These are phyloP conservation scores for Xanthoconium stramineum DNA, from an alignment of 768 basidiomycete genomes.

Conservation along the genomic window DNA sequence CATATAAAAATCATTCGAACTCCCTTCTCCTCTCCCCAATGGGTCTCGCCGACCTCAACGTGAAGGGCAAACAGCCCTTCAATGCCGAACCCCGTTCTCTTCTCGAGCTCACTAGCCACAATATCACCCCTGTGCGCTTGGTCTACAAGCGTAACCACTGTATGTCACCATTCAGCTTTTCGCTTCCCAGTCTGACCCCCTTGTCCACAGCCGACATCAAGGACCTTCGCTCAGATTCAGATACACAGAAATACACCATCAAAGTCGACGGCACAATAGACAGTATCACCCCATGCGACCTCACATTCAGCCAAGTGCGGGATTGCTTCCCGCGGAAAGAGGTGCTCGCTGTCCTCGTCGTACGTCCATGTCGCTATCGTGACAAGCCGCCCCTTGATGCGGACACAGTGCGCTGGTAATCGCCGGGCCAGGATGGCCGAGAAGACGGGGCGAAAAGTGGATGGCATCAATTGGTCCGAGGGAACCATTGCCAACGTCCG, in stretches of 20 bases:
- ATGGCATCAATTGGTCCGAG: conserved; percentile 62
- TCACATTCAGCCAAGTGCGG: conserved; percentile 21
- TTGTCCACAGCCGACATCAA: conserved; percentile 25
- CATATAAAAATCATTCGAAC: not conserved
- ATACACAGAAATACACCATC: conserved; percentile 22
- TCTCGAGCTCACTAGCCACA: conserved; percentile 43
- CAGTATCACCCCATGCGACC: conserved; percentile 7
- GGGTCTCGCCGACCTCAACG: conserved; percentile 18
- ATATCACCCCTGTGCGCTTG: conserved; percentile 59
- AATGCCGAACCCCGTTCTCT: conserved; percentile 69
- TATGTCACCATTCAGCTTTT: conserved; percentile 25
- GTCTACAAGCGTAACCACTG: conserved; percentile 75
- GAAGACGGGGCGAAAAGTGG: conserved; percentile 44
- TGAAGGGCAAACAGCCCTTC: conserved; percentile 45
- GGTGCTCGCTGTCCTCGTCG: conserved; percentile 57
- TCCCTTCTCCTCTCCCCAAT: conserved; percentile 3
- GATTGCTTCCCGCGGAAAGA: conserved; percentile 18
- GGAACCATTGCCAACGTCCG: conserved; percentile 68
- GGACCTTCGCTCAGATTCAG: conserved; percentile 17
- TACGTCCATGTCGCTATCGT: conserved; percentile 21
- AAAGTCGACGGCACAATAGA: conserved; percentile 27
- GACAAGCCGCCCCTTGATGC: not conserved
- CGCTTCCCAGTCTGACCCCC: too few relatives aligned
- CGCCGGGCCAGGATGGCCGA: conserved; percentile 61
- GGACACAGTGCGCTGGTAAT: conserved; percentile 58